phyloP scores from a whole-genome alignment of 2,329 filamentous ascomycete genomes.

The Trichoderma simmonsii region DNA sequence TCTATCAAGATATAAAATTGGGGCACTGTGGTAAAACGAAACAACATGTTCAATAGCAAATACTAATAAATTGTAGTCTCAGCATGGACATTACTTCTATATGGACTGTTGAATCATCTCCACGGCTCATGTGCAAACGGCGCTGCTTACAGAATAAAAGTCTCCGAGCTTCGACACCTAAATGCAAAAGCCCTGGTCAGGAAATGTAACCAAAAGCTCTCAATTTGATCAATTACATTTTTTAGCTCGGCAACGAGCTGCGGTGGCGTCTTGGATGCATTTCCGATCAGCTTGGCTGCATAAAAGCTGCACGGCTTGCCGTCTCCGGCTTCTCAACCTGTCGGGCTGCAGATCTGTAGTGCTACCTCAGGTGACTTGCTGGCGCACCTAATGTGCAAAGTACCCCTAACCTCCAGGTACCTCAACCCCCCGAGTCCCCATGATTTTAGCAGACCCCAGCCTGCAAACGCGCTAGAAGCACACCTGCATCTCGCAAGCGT shows the following conservation, averaged over 20 bases:
- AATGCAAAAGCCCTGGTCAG: neutral
- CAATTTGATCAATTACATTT: neutral
- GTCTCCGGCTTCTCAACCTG: neutral
- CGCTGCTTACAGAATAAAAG: neutral
- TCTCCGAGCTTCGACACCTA: neutral
- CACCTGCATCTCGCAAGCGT: neutral
- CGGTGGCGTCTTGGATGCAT: slow-evolving; percentile 14
- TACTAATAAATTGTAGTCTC: neutral
- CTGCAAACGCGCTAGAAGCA: slow-evolving; percentile 5
- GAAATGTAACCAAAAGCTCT: neutral
- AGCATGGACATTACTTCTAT: neutral
- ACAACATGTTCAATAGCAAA: neutral
- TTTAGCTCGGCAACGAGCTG: slow-evolving; percentile 1
- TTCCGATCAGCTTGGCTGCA: slow-evolving; percentile 10
- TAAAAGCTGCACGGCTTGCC: slow-evolving; percentile 11
- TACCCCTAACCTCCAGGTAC: neutral
- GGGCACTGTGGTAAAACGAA: neutral
- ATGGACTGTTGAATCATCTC: neutral
- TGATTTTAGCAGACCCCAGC: neutral
- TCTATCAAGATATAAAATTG: neutral
- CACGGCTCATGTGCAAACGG: neutral
- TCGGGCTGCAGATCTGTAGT: neutral
- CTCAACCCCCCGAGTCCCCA: neutral
- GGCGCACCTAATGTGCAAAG: neutral
- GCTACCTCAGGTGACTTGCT: neutral